Percentiles rank a stretch among this genome's conserved stretches.
phyloP scores from a whole-genome alignment of 1,284 basidiomycete species.

The Agaricales sp. region DNA sequence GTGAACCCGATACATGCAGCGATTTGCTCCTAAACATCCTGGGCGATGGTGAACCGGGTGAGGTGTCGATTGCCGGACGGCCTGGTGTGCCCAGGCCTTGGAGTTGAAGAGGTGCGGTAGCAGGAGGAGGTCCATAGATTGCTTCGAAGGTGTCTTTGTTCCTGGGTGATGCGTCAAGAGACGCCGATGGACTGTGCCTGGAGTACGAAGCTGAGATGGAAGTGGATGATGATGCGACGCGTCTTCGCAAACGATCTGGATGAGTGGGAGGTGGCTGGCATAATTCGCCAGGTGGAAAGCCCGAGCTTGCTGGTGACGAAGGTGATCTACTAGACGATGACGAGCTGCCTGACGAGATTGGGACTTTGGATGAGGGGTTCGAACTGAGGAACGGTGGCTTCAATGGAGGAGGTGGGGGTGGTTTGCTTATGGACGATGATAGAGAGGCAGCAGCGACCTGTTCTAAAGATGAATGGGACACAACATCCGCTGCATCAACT shows the following conservation, averaged over 20 bases:
- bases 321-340: neutral
- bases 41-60: neutral
- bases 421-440: too few species aligned
- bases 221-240: neutral
- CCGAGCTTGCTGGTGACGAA: too few species aligned
- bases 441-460: neutral
- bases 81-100: neutral
- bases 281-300: too few species aligned
- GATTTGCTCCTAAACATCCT: neutral
- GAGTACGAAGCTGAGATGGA: neutral
- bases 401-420: neutral
- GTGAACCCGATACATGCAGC: neutral
- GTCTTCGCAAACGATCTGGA: neutral
- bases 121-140: neutral
- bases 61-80: neutral
- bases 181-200: neutral
- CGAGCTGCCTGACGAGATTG: too few species aligned
- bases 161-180: neutral
- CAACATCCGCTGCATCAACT: constrained; percentile 7
- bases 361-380: neutral
- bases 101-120: neutral
- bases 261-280: neutral
- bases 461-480: constrained; percentile 2
- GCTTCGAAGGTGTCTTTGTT: neutral
- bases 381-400: neutral